Base-by-base conservation (phyloP, 1,284 basidiomycete genomes). In the Cutaneotrichosporon sp. region DNA sequence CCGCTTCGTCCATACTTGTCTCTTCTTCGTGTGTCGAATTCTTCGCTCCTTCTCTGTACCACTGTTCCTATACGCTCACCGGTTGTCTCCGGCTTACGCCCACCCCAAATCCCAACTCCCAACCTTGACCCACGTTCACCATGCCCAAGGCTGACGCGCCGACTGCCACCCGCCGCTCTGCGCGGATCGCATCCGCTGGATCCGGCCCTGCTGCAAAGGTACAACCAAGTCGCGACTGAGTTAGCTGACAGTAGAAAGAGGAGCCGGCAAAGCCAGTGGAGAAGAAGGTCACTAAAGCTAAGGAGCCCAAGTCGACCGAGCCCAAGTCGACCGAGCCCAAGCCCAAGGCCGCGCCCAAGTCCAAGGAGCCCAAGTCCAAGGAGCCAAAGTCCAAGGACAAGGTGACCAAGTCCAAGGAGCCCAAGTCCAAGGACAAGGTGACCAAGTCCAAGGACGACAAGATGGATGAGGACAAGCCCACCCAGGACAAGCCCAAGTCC, bases 181-280 rank as follows among this genome's bases (percentile, higher is more conserved):
- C 65, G 60, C 67, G 52, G 32, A 72, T 42, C 73, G 53, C 74
- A 83, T 46, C 72, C 77, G 59, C 51, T 56, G 67, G 55, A 56
- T 69, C 58, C 64, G 68, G 11, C 61, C 69, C 56, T 61, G 69
- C 56, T 50, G 31, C 60, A 14, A 60, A 66, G 60, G 68, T 67
- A 16, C 34, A 4, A 3, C 22, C 26, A 10, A 14, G 9, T 9
- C 26, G 10, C 32, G 16, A n/a, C 5, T 14, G 16, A 13, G 8
- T 6, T 13, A 51, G 62, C 57, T 58, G 31, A 63, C 51, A 4
- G 13, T 51, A 61, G 64, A 30, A 60, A 18, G 52, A 62, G 42
- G 42, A 46, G 42, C 42, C 42, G 52, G 47, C 30, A 26, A 49
- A 60, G 58, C 32, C 49, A n/a, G 53, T 13, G n/a, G 53, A 50